phyloP scores from a whole-genome alignment of 306 rosid species.

The Aeschynomene evenia region DNA sequence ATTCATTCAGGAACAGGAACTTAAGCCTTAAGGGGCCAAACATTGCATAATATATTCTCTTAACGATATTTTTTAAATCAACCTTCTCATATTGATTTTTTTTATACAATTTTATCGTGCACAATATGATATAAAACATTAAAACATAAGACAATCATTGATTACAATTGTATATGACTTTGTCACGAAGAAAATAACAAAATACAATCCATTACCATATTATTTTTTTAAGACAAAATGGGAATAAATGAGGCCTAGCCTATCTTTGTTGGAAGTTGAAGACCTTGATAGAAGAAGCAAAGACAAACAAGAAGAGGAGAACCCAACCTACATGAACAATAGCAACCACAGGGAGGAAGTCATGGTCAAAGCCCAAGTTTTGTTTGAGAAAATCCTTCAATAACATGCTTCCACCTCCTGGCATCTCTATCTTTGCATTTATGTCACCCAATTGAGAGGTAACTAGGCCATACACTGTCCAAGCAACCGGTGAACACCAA shows the following conservation, averaged over 20 bases:
- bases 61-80: too few relatives aligned
- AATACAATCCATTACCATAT: too few relatives aligned
- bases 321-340: constrained; percentile 64
- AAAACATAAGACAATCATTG: too few relatives aligned
- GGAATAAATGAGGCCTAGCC: background rate
- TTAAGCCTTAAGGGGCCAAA: too few relatives aligned
- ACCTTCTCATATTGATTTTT: too few relatives aligned
- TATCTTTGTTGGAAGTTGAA: constrained; percentile 67
- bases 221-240: too few relatives aligned
- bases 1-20: too few relatives aligned
- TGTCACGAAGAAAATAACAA: too few relatives aligned
- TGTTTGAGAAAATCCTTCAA: constrained; percentile 27
- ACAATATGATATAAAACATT: too few relatives aligned
- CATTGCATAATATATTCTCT: too few relatives aligned
- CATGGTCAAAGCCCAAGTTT: constrained; percentile 45
- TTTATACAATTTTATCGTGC: too few relatives aligned
- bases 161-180: too few relatives aligned
- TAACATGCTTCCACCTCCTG: constrained; percentile 26
- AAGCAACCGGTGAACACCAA: constrained; percentile 39
- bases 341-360: constrained; percentile 52
- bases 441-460: constrained; percentile 37
- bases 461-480: constrained; percentile 41
- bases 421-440: constrained; percentile 14
- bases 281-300: constrained; percentile 59
- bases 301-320: constrained; percentile 59